Conservation (phyloP, 2,329 filamentous ascomycete species). For the Apiospora arundinis region DNA sequence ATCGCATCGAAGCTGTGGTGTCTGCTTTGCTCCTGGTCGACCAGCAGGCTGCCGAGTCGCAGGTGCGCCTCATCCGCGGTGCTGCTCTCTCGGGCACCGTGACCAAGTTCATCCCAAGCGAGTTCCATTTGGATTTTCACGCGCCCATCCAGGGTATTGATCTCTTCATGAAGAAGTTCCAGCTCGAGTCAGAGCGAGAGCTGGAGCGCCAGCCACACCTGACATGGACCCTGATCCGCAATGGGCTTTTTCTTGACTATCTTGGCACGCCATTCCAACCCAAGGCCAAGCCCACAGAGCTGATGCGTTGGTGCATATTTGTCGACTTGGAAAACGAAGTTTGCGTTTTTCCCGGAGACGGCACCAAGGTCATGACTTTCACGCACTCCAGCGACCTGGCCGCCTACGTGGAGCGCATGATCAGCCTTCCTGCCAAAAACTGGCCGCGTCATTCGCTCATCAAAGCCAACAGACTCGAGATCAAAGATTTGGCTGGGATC, state of each 20-base stretch:
- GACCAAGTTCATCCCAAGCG: constrained; percentile 6
- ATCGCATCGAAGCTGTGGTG: not conserved
- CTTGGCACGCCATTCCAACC: not conserved
- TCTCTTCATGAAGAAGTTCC: not conserved
- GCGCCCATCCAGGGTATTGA: not conserved
- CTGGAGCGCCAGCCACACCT: not conserved
- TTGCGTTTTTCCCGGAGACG: not conserved
- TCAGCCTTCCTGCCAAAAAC: not conserved
- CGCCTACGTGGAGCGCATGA: not conserved
- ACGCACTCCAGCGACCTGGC: not conserved
- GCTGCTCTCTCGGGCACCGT: not conserved
- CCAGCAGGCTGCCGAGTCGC: not conserved
- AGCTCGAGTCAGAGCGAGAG: constrained; percentile 1
- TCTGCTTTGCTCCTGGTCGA: not conserved
- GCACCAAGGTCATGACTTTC: not conserved
- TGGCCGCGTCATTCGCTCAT: too few relatives aligned
- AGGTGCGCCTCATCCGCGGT: not conserved
- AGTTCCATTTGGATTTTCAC: not conserved
- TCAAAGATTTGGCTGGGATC: too few relatives aligned
- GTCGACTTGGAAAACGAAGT: not conserved
- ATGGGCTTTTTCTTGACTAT: constrained; percentile 1
- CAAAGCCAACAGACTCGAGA: too few relatives aligned
- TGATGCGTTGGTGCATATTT: not conserved
- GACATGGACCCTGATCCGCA: not conserved
- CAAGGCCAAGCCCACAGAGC: not conserved